A percentile compares a stretch with the other conserved stretches of the same genome.
Evolutionary conservation across 176 grass and related monocot genomes (phyloP).

Genomic region (Avena eriantha): DNA sequence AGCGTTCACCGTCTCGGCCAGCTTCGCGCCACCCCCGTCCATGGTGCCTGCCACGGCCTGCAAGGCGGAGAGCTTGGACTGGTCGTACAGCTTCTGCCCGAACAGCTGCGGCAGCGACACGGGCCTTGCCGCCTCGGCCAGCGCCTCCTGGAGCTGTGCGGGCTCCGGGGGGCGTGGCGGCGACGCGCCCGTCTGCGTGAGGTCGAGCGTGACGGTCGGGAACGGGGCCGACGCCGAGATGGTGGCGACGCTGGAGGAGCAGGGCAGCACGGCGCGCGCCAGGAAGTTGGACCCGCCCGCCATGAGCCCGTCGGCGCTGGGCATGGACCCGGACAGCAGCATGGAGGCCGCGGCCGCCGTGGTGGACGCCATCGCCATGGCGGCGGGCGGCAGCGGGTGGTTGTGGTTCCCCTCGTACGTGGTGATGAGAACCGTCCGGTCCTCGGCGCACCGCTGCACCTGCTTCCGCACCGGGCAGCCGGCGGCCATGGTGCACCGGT

Average conservation of each 20-base stretch:
- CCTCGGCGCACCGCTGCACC: slow-evolving; percentile 86
- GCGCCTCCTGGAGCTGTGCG: slow-evolving; percentile 53
- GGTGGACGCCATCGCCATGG: slow-evolving; percentile 83
- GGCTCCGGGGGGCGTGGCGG: slow-evolving; percentile 44
- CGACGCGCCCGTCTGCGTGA: slow-evolving; percentile 56
- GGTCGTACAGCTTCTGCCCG: slow-evolving; percentile 71
- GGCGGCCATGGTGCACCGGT: slow-evolving; percentile 88
- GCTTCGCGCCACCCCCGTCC: slow-evolving; percentile 32
- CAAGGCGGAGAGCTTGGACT: slow-evolving; percentile 64
- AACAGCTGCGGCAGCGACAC: slow-evolving; percentile 52
- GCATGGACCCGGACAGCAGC: slow-evolving; percentile 81
- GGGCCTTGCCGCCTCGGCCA: slow-evolving; percentile 39
- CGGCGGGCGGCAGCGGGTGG: slow-evolving; percentile 86
- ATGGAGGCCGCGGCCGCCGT: slow-evolving; percentile 81
- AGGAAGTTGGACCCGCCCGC: slow-evolving; percentile 72
- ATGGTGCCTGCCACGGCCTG: slow-evolving; percentile 50
- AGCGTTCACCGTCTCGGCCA: slow-evolving; percentile 66
- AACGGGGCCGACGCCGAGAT: slow-evolving; percentile 88
- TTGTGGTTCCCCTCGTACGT: slow-evolving; percentile 89
- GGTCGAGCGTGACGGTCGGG: slow-evolving; percentile 83
- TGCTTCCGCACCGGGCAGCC: slow-evolving; percentile 90
- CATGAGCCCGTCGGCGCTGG: slow-evolving; percentile 73
- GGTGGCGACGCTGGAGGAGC: slow-evolving; percentile 79
- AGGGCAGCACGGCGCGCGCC: slow-evolving; percentile 69
- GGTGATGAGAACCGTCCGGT: slow-evolving; percentile 74